Evolutionary conservation across 106 monocot genomes (phyloP).

Genomic region (Platanthera guangdongensis): DNA sequence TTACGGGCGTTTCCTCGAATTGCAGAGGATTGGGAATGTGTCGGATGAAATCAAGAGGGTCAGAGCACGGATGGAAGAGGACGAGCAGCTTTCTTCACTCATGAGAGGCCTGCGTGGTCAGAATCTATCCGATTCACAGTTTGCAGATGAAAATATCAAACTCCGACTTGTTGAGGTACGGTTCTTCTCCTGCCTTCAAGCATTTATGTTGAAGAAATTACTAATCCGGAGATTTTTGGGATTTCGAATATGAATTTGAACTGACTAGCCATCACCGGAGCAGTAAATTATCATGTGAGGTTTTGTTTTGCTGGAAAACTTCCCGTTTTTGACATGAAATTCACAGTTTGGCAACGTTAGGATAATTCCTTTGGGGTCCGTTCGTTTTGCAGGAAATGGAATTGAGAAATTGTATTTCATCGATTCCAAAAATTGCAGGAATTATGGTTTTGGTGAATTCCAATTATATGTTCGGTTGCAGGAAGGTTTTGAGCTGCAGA

Average conservation of each 20-base stretch:
- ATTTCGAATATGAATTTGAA: background rate
- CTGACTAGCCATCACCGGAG: background rate
- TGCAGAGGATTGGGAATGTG: constrained; percentile 67
- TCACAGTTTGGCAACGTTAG: background rate
- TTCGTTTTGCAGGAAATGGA: too few relatives aligned
- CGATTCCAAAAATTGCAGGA: too few relatives aligned
- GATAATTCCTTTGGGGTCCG: background rate
- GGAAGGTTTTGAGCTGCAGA: too few relatives aligned
- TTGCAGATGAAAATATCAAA: constrained; percentile 72
- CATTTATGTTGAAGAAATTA: background rate
- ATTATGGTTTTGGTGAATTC: too few relatives aligned
- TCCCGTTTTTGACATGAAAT: background rate
- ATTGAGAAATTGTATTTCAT: too few relatives aligned
- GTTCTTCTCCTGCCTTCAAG: background rate
- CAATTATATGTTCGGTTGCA: too few relatives aligned
- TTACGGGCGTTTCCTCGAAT: background rate
- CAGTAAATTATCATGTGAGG: background rate
- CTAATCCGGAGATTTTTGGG: too few relatives aligned
- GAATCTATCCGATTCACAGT: constrained; percentile 81
- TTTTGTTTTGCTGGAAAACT: background rate
- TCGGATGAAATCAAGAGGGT: constrained; percentile 87
- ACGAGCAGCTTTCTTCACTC: constrained; percentile 78
- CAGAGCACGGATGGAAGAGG: constrained; percentile 93
- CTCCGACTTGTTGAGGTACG: constrained; percentile 90
- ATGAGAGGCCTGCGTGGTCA: constrained; percentile 94